A percentile compares a stretch with the other conserved stretches of the same genome.
These are phyloP conservation scores for Dioscorea dumetorum DNA, from an alignment of 106 monocot genomes.

Conservation along the genomic window DNA sequence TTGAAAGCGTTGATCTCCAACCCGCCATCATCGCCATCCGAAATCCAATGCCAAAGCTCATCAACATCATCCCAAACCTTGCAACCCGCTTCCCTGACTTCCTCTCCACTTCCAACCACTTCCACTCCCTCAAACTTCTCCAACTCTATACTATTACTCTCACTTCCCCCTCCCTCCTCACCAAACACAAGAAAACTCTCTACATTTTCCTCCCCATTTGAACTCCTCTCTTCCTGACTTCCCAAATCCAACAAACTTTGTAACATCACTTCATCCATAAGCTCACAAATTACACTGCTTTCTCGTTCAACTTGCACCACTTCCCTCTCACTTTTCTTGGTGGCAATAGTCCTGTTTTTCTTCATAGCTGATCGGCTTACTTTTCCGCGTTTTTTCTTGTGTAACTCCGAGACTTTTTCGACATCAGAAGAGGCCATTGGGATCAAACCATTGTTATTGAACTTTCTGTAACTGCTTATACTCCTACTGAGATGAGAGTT, in stretches of 20 bases:
- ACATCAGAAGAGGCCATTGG: slow-evolving; percentile 14
- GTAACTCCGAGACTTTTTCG: slow-evolving; percentile 7
- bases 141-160: too few species aligned
- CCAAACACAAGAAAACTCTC: too few species aligned
- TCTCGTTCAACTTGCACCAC: neutral
- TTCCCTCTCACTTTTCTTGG: neutral
- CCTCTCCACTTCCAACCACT: neutral
- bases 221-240: too few species aligned
- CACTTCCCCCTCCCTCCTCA: too few species aligned
- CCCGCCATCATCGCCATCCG: neutral
- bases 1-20: neutral
- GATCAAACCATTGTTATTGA: neutral
- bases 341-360: neutral
- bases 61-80: slow-evolving; percentile 2
- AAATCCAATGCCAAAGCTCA: neutral
- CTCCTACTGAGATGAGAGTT: slow-evolving; percentile 63
- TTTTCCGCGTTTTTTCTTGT: slow-evolving; percentile 24
- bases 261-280: neutral
- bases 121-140: neutral
- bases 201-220: too few species aligned
- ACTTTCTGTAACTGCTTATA: slow-evolving; percentile 30
- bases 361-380: slow-evolving; percentile 25
- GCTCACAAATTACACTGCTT: neutral
- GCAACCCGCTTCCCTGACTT: neutral
- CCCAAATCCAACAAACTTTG: too few species aligned